Base-by-base conservation (phyloP, 768 basidiomycete species). In the Serpula lacrymans region DNA sequence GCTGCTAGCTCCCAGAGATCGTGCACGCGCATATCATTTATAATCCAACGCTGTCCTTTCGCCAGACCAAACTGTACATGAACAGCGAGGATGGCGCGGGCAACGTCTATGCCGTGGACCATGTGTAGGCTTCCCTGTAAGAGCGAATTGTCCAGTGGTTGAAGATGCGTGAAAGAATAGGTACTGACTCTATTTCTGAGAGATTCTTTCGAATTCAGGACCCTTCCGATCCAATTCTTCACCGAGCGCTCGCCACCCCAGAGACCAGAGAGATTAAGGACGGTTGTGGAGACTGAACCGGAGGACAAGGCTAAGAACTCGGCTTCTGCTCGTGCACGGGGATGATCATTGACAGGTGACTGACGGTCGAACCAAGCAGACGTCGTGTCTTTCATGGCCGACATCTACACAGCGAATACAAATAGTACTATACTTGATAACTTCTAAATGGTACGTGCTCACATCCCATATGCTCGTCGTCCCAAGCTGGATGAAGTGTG, bases 1-100 rank as follows among this genome's bases (percentile, higher is more conserved):
- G 71, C 71, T 1, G 74, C 76, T 4, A 82, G 62, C 48, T 82
- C 77, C 79, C 79, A 83, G 80, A 80, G 83, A 54, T 84, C 81
- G 50, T 81, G 79, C 27, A 78, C 70, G 6, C 75, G 69, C 14
- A 64, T 64, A 45, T 80, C 77, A 3, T 73, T 77, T 24, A 80
- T 54, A 3, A 80, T 51, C 78, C 77, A 80, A 5, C 79, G 68
- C 51, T 79, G 67, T 0, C 77, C 78, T 3, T 55, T 46, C 1
- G 77, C 71, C 31, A 64, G 67, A 21, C 46, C 37, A 36, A 74
- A 73, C 21, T 72, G 45, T 9, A 49, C 48, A 48, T 75, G 75
- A 1, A 82, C 68, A n/a, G 79, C 78, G 23, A 83, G 59, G 48
- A 84, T 70, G 8, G 74, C 74, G 11, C 77, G 71, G 11, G 82